phyloP scores from a whole-genome alignment of 2,329 filamentous ascomycete genomes.

The Pyrenochaeta sp. region DNA sequence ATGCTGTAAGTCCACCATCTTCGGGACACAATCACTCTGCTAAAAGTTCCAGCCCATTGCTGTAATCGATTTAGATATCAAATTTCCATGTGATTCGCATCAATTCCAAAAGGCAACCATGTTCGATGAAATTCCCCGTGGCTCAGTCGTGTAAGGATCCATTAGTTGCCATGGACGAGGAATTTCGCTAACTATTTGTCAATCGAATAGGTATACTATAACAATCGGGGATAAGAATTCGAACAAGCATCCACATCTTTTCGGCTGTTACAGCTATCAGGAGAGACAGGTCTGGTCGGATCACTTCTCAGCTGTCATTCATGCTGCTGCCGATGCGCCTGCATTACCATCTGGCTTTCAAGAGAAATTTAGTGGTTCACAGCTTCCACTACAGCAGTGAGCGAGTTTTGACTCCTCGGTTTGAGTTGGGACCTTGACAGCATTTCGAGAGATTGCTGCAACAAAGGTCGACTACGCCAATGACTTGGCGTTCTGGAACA shows the following conservation, averaged over 20 bases:
- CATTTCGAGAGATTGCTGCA: too few relatives aligned
- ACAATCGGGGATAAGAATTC: constrained; percentile 20
- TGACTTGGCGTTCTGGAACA: too few relatives aligned
- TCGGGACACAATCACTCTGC: background rate
- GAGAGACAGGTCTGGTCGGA: constrained; percentile 28
- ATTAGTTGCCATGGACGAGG: background rate
- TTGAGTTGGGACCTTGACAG: too few relatives aligned
- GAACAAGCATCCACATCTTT: constrained; percentile 22
- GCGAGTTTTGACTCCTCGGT: too few relatives aligned
- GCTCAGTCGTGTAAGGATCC: constrained; percentile 19
- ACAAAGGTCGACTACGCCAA: too few relatives aligned
- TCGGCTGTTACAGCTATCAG: constrained; percentile 22
- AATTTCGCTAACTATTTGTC: background rate
- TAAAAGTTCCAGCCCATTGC: constrained; percentile 25
- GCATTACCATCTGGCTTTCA: too few relatives aligned
- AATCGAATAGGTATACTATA: constrained; percentile 22
- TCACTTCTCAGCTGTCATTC: constrained; percentile 16
- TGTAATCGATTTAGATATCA: constrained; percentile 18
- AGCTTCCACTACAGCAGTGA: too few relatives aligned
- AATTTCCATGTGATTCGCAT: constrained; percentile 18
- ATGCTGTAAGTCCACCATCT: constrained; percentile 22
- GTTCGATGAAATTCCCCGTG: constrained; percentile 36
- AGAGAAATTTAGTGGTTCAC: too few relatives aligned
- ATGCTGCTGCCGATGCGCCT: too few relatives aligned
- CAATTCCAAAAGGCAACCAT: constrained; percentile 32